phyloP scores from a whole-genome alignment of 2,329 filamentous ascomycete species.

The Didymellaceae sp. region DNA sequence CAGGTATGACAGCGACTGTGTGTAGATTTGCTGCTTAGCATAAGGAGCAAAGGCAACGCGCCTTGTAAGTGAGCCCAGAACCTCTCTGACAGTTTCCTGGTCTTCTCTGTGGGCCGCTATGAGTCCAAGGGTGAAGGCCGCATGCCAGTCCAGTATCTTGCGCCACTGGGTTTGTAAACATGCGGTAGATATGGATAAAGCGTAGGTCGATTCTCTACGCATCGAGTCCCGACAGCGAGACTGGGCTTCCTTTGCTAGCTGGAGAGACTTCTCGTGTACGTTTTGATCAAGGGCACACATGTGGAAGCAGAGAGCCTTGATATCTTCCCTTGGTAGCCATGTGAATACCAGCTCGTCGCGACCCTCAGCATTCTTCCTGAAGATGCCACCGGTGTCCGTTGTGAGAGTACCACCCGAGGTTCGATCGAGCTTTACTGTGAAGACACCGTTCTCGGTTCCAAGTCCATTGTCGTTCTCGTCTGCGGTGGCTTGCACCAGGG shows the following conservation, averaged over 20 bases:
- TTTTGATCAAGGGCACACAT: constrained; percentile 63
- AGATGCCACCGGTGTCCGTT: constrained; percentile 53
- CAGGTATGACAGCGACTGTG: constrained; percentile 72
- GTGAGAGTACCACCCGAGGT: constrained; percentile 45
- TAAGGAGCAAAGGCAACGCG: constrained; percentile 52
- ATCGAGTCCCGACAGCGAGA: constrained; percentile 52
- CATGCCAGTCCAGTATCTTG: constrained; percentile 69
- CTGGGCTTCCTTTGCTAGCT: constrained; percentile 64
- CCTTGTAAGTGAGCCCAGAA: constrained; percentile 29
- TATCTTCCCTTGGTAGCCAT: constrained; percentile 66
- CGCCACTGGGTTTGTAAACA: constrained; percentile 65
- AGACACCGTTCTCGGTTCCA: constrained; percentile 46
- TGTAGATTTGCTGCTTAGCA: constrained; percentile 51
- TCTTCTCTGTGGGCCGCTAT: constrained; percentile 73
- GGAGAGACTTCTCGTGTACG: constrained; percentile 62
- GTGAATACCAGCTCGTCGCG: constrained; percentile 58
- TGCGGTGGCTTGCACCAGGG: constrained; percentile 58
- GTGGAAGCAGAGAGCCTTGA: constrained; percentile 66
- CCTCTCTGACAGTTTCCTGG: constrained; percentile 59
- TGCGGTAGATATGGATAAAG: constrained; percentile 32
- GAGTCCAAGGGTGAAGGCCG: constrained; percentile 74
- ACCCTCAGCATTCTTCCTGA: constrained; percentile 47
- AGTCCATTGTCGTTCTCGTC: constrained; percentile 51
- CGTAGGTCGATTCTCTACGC: constrained; percentile 25
- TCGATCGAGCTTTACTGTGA: constrained; percentile 51